Evolutionary conservation across 2,329 filamentous ascomycete species (phyloP), one percentile per base, ranked within the genome.

Genomic region (Cercospora sp.): DNA sequence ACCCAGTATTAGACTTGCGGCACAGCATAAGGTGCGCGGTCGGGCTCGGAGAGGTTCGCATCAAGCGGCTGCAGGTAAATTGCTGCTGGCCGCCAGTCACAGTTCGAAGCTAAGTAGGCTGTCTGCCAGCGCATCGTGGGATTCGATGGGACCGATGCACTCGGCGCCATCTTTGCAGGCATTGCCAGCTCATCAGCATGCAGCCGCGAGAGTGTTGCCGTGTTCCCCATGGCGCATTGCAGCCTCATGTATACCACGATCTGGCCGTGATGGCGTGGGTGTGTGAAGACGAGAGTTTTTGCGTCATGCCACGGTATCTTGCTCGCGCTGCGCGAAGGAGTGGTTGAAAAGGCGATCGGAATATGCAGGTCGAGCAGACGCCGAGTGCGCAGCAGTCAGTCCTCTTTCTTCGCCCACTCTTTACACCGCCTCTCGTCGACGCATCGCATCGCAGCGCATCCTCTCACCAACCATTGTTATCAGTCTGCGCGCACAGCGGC

Each of bases 131-230:
- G 65, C 65, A 67, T 60, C 33, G 60, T 33, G 65, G 65, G 65
- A 67, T 59, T 63, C 60, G 60, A 60, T 51, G 53, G 55, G 40
- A 31, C 16, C 23, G 45, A 26, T 30, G 28, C 59, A 20, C 28
- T 33, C 55, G 60, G 45, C 53, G 60, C 65, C 26, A 36, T 64
- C 8, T 58, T 45, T 67, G 40, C 69, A 65, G 64, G 68, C 59
- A 57, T 65, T 72, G 70, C 70, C 70, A 72, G 70, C 70, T 70
- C 70, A 70, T 70, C 68, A 60, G 48, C 42, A 55, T 65, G 65
- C 68, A 61, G 45, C 57, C 26, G 40, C 59, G 51, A 60, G 61
- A 26, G 26, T 36, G 18, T 51, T 26, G 53, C 55, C 45, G 33
- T 26, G 45, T 63, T 63, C 63, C 66, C 66, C 66, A 65, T 62